Conservation (phyloP, 495 filamentous ascomycete species). For the Penicillium simplicissimum region DNA sequence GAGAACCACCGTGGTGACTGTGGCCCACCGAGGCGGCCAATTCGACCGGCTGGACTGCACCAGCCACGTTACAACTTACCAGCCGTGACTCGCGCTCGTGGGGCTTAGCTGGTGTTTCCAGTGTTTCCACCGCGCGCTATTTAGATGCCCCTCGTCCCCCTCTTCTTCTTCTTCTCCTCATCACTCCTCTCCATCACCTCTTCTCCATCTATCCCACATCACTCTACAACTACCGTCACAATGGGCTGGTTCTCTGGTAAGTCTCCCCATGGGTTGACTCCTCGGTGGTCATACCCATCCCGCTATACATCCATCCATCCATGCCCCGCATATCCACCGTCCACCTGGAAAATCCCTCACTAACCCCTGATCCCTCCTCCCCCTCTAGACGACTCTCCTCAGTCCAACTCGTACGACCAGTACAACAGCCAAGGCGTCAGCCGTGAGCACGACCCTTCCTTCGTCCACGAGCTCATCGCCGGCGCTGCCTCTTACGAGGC, state of each 20-base stretch:
- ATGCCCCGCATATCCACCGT: background rate
- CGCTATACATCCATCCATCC: background rate
- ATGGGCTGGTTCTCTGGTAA: conserved; percentile 32
- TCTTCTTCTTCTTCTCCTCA: background rate
- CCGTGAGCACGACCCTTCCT: conserved; percentile 50
- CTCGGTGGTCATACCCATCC: background rate
- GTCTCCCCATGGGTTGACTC: background rate
- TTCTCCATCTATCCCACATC: background rate
- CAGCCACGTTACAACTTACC: background rate
- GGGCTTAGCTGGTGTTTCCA: background rate
- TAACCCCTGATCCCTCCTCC: background rate
- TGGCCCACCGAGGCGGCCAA: conserved; percentile 6
- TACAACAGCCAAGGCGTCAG: conserved; percentile 41
- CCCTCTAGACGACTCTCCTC: conserved; percentile 23
- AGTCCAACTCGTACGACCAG: conserved; percentile 44
- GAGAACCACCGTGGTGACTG: background rate
- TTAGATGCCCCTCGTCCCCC: background rate
- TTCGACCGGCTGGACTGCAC: background rate
- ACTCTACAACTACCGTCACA: conserved; percentile 10
- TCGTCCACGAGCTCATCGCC: conserved; percentile 68
- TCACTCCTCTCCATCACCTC: background rate
- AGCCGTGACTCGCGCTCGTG: background rate
- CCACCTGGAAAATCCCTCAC: background rate
- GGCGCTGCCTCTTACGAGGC: conserved; percentile 72
- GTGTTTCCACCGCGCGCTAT: conserved; percentile 8